These are phyloP conservation scores for Kickxella alabastrina DNA, from an alignment of 192 early-diverging fungal genomes.

Conservation along the genomic window DNA sequence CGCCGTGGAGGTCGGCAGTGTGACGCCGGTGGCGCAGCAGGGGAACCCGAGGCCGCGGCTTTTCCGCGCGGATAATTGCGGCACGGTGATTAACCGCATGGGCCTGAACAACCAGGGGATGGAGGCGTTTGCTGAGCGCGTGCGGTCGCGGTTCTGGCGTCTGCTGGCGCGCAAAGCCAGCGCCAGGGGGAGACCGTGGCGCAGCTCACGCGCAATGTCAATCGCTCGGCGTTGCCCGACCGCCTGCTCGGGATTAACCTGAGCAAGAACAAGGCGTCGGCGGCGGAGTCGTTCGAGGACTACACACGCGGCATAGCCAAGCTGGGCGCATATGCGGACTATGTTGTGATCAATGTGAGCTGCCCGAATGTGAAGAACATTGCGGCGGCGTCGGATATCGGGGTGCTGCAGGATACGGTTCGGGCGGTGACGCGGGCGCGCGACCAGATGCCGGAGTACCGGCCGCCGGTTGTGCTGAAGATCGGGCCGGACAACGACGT, in stretches of 20 bases:
- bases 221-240: constrained; percentile 58
- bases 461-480: constrained; percentile 81
- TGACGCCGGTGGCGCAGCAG: constrained; percentile 80
- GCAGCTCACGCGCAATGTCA: constrained; percentile 24
- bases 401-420: constrained; percentile 67
- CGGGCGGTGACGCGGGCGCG: constrained; percentile 58
- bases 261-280: constrained; percentile 81
- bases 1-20: constrained; percentile 83
- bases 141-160: constrained; percentile 71
- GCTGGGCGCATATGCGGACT: constrained; percentile 80
- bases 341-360: constrained; percentile 85
- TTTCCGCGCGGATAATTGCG: constrained; percentile 72
- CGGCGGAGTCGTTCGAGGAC: constrained; percentile 65
- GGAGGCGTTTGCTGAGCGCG: constrained; percentile 55
- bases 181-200: constrained; percentile 48
- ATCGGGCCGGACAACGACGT: constrained; percentile 81
- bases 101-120: constrained; percentile 86
- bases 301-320: constrained; percentile 73
- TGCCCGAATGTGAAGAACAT: constrained; percentile 87
- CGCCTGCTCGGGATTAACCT: constrained; percentile 81
- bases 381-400: constrained; percentile 64
- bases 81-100: constrained; percentile 84
- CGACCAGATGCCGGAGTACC: constrained; percentile 43
- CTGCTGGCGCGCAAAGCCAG: constrained; percentile 54
- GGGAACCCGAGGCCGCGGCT: constrained; percentile 84